Evolutionary conservation across 768 basidiomycete genomes (phyloP).

Genomic region (Panus rudis): DNA sequence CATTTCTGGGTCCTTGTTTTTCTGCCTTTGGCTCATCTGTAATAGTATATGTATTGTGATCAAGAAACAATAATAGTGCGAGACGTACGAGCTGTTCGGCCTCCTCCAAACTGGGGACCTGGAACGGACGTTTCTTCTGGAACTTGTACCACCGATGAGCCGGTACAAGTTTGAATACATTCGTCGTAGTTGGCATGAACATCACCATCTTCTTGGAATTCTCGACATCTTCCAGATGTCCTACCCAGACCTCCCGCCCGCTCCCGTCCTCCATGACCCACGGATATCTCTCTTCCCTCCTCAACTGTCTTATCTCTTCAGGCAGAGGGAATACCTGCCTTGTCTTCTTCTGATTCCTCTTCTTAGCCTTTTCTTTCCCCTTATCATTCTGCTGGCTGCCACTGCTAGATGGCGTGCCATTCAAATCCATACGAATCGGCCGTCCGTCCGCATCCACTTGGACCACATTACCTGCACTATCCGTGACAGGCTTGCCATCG

Average conservation of each 20-base stretch:
- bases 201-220: constrained; percentile 71
- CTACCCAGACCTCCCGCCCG: constrained; percentile 70
- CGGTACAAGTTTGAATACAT: constrained; percentile 83
- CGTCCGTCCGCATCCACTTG: constrained; percentile 78
- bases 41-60: constrained; percentile 1
- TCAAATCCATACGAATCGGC: constrained; percentile 44
- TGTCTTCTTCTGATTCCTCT: constrained; percentile 76
- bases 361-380: constrained; percentile 38
- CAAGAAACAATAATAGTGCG: constrained; percentile 1
- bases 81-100: constrained; percentile 58
- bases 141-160: constrained; percentile 91
- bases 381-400: constrained; percentile 30
- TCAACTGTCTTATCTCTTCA: constrained; percentile 68
- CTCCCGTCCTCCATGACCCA: constrained; percentile 87
- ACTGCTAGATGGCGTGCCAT: constrained; percentile 30
- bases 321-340: constrained; percentile 77
- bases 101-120: constrained; percentile 59
- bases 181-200: constrained; percentile 77
- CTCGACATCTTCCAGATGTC: constrained; percentile 70
- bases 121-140: constrained; percentile 75
- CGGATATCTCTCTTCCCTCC: constrained; percentile 82
- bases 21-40: constrained; percentile 48
- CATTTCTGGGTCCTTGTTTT: constrained; percentile 69
- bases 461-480: constrained; percentile 66
- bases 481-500: constrained; percentile 81